Evolutionary conservation across 768 basidiomycete genomes (phyloP), one percentile per base, ranked within the genome.

Genomic region (Glaciozyma martinii): DNA sequence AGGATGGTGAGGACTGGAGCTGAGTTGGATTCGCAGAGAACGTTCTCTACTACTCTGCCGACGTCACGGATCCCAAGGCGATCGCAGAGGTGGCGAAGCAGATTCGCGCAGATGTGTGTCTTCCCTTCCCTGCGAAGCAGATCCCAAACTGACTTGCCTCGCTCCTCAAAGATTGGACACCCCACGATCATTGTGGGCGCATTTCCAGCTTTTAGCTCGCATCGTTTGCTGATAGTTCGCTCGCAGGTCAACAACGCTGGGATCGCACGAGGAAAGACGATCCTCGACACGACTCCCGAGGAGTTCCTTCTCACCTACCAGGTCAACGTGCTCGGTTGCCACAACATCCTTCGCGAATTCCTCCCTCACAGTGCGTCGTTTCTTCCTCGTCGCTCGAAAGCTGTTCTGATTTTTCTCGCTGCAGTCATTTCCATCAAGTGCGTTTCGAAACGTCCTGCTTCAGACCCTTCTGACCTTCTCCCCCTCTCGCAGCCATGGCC

Each of bases 311-410:
- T 64, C 3, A 65, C 63, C 5, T 65, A 61, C 67, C 64, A 68
- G 53, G 67, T 68, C 56, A 68, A 68, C 60, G 63, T 65, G 1
- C 53, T 68, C 30, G 62, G 62, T 8, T 13, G 27, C 6, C 56
- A 49, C 63, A 65, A 64, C 63, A 65, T 68, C 33, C 46, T 64
- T 3, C 60, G 63, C 40, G 67, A 68, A 60, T 68, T 68, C 63
- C 40, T 68, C 12, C 67, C 67, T 7, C 60, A 68, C 46, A 56
- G 66, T 67, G 42, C 49, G 66, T 60, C 49, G 21, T 50, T 25
- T 27, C 23, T 3, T 27, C 23, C 9, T n/a, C 6, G 9, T 50
- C 29, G n/a, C 25, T 23, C 6, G 15, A 5, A 3, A 19, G 0
- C 18, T 3, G 3, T 9, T 3, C 23, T 13, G 37, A 33, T 33